These are phyloP conservation scores for Drechslera avenae DNA, from an alignment of 2,329 filamentous ascomycete species.

Conservation along the genomic window DNA sequence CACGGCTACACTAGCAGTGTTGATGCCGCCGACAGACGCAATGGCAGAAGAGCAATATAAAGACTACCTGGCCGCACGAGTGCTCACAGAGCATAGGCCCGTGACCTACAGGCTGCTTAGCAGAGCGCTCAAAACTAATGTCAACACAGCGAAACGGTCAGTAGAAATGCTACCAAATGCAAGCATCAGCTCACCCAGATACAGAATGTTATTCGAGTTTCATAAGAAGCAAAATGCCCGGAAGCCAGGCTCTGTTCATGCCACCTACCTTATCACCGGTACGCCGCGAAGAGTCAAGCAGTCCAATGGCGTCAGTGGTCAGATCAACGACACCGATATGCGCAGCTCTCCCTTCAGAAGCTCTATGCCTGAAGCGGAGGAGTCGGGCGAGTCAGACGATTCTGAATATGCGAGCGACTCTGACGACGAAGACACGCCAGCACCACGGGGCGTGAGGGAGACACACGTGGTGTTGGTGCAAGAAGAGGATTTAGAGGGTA, in stretches of 20 bases:
- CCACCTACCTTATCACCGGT: constrained; percentile 88
- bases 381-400: constrained; percentile 23
- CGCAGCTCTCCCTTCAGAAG: constrained; percentile 70
- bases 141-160: constrained; percentile 87
- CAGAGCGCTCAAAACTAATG: constrained; percentile 80
- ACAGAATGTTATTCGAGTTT: constrained; percentile 85
- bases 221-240: constrained; percentile 77
- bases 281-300: constrained; percentile 53
- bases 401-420: constrained; percentile 21
- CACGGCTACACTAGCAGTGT: neutral
- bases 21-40: constrained; percentile 4
- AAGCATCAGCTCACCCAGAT: constrained; percentile 22
- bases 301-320: constrained; percentile 47
- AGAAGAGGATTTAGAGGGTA: constrained; percentile 75
- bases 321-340: constrained; percentile 69
- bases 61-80: constrained; percentile 73
- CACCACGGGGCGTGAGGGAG: constrained; percentile 50
- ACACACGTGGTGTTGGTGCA: constrained; percentile 69
- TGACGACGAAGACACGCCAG: constrained; percentile 51
- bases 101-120: constrained; percentile 88
- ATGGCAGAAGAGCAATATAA: constrained; percentile 66
- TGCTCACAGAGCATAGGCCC: constrained; percentile 75
- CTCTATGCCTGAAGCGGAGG: constrained; percentile 61
- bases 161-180: constrained; percentile 29
- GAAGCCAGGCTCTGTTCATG: constrained; percentile 76